Base-by-base conservation (phyloP, 2,329 filamentous ascomycete species). In the Ophiostoma montium region DNA sequence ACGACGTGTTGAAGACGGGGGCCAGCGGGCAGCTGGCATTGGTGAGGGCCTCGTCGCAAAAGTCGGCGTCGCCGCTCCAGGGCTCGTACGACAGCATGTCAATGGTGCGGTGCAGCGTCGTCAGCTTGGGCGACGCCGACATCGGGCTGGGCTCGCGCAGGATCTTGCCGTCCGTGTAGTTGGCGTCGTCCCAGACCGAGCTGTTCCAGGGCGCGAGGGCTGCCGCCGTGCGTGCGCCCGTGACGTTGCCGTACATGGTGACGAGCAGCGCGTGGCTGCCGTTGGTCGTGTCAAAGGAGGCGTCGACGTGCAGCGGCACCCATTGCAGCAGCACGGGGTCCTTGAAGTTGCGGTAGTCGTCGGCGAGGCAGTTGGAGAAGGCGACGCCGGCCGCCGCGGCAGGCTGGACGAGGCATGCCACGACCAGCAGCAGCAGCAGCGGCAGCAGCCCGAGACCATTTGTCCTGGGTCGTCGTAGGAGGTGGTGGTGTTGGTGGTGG, bases 211-310 rank as follows among this genome's bases (percentile, higher is more conserved):
- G 58, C 32, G 86, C 87, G 48, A 87, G 75, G 2, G 65, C 52
- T n/a, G 69, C 67, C 12, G 66, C 60, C 2, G 71, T 70, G 41
- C 75, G 71, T 46, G 82, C 78, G 43, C 92, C 92, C 9, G 82
- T 85, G 30, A 96, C 87, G 64, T 96, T 95, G 47, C 89, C 90
- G 69, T 87, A 96, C 43, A 95, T 75, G 1, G 80, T 92, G 49
- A 95, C 69, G 54, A 76, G 79, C 45, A 98, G 71, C 36, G 73
- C 76, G 60, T 89, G 78, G 46, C 68, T 72, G 5, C 75, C 62
- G 54, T 75, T 67, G 13, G 68, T 67, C 13, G 68, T 63, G 58
- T 86, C 75, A 68, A 94, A 94, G 18, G 68, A 67, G 50, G 86
- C 90, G 58, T 85, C 80, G 50, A 92, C 76, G 57, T 76, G 80